Base-by-base conservation (phyloP, 257 asterid genomes). In the Primulina tabacum region DNA sequence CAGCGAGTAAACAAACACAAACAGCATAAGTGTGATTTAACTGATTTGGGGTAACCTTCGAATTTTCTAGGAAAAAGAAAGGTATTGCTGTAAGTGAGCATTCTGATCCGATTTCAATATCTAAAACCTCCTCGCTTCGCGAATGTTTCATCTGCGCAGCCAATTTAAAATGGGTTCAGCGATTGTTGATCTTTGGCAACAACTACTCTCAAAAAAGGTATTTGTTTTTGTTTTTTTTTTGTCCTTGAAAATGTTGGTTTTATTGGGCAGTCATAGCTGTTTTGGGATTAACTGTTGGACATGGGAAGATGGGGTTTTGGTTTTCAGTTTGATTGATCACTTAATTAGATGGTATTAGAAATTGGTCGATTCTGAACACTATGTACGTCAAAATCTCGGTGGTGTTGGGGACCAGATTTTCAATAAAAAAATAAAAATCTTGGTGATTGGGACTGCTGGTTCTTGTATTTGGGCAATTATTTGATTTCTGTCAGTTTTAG, bases 151-250 rank as follows among this genome's bases (percentile, higher is more conserved):
- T 47, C 55, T 47, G 2, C 0, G 2, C 5, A 47, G 55, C 55
- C 55, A 47, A 47, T 0, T 1, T 47, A 67, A 58, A 74, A 85
- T 83, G 88, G 84, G 74, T 4, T 81, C 64, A 7, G 74, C 83
- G 17, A 64, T 86, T 12, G 0, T 60, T 11, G 81, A 83, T 67
- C 78, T 88, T 24, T 85, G 81, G 52, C 40, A 35, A 1, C 70
- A 60, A 76, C 77, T 83, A 29, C 86, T 81, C 62, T 70, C 78
- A 2, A 64, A 60, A 40, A 69, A 71, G 87, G 97, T 83, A 78
- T 18, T 6, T 4, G 1, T 40, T 40, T 38, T n/a, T 32, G 55
- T 26, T 16, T 8, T 70, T 32, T 40, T 18, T n/a, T 52, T 8
- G 33, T 26, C 30, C 24, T 59, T 7, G 9, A 37, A 18, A 2